A percentile compares a stretch with the other conserved stretches of the same genome.
phyloP scores from a whole-genome alignment of 2,329 filamentous ascomycete genomes.

The Fusarium neocosmosporiellum region DNA sequence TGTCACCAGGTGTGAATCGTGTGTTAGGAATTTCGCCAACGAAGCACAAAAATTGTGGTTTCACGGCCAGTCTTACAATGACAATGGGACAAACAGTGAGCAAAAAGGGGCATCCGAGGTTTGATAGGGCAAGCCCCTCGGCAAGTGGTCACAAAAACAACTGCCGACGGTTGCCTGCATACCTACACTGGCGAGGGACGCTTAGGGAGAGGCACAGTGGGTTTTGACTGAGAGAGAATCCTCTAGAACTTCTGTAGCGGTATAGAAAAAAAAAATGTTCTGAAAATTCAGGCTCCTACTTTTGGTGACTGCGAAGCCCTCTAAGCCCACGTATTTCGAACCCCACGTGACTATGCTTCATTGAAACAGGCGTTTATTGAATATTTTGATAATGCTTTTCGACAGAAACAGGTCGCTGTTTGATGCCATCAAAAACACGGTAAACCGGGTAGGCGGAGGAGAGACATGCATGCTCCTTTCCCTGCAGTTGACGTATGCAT shows the following conservation, averaged over 20 bases:
- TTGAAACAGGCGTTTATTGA: not conserved
- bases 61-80: not conserved
- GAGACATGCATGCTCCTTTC: not conserved
- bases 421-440: not conserved
- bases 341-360: not conserved
- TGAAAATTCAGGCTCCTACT: not conserved
- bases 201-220: not conserved
- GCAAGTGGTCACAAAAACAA: not conserved
- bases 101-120: not conserved
- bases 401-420: accelerated
- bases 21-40: not conserved
- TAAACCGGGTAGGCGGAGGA: not conserved
- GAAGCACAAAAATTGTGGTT: not conserved
- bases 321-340: not conserved
- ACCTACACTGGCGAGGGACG: not conserved
- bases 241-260: not conserved
- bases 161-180: constrained; percentile 2
- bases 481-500: not conserved
- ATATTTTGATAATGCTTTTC: not conserved
- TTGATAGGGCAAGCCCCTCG: not conserved
- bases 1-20: not conserved
- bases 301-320: not conserved
- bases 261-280: not conserved
- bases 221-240: not conserved
- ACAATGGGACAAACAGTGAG: not conserved